phyloP scores from a whole-genome alignment of 2,329 filamentous ascomycete genomes.

The Fusarium sp. region DNA sequence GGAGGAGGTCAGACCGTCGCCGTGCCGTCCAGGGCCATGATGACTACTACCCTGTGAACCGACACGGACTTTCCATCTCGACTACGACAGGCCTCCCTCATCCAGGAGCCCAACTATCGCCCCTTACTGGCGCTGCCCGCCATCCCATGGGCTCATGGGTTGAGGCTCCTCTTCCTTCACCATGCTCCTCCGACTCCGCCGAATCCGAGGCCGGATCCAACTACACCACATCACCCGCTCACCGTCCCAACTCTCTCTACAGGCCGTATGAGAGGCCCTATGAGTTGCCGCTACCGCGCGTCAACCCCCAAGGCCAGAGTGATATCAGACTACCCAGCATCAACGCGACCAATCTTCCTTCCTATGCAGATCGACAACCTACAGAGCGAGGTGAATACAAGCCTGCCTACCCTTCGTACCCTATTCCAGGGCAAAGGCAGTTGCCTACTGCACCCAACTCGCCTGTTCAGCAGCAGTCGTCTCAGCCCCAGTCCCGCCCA shows the following conservation, averaged over 20 bases:
- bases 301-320: background rate
- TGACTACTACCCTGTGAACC: conserved; percentile 38
- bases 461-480: conserved; percentile 39
- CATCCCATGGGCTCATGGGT: conserved; percentile 42
- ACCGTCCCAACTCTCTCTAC: conserved; percentile 53
- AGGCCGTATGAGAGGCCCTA: conserved; percentile 57
- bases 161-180: conserved; percentile 54
- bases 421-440: conserved; percentile 36
- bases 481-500: conserved; percentile 14
- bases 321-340: conserved; percentile 48
- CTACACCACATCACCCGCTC: conserved; percentile 69
- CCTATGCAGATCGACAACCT: conserved; percentile 3
- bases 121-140: conserved; percentile 37
- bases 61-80: conserved; percentile 50
- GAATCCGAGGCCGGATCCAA: conserved; percentile 75
- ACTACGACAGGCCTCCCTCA: conserved; percentile 35
- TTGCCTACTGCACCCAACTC: conserved; percentile 49
- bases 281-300: conserved; percentile 56
- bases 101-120: conserved; percentile 30
- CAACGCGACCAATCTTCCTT: conserved; percentile 29
- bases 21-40: conserved; percentile 48
- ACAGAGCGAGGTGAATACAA: conserved; percentile 19
- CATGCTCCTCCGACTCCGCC: conserved; percentile 61
- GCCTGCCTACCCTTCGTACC: background rate
- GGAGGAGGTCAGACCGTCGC: conserved; percentile 64